Evolutionary conservation across 1,284 basidiomycete genomes (phyloP), one percentile per base, ranked within the genome.

Genomic region (Polyporus tsugae): DNA sequence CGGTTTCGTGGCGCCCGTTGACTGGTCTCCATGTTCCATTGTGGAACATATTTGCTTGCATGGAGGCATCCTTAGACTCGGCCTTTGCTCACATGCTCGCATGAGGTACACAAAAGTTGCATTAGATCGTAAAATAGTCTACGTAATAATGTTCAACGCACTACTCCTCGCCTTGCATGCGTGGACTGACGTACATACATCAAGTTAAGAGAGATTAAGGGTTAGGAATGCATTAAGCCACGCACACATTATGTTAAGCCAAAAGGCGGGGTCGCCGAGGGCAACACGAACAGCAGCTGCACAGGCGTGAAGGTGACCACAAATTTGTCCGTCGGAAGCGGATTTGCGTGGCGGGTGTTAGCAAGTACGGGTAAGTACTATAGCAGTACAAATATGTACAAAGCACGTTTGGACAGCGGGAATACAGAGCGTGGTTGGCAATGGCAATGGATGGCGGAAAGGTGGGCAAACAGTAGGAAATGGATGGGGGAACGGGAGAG

Each of bases 311-410:
- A 35, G 5, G 25, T 39, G 39, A 42, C 5, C n/a, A 41, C 58
- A n/a, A 25, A 13, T 13, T 59, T 59, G 58, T n/a, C 36, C n/a
- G 19, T 58, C 55, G 36, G 36, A 19, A 38, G 55, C 7, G 55
- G 19, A n/a, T 25, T 33, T 39, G n/a, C 52, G 29, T 10, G 22
- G 15, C 25, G 39, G n/a, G 13, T 4, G 38, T 38, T 39, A 41
- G 58, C 22, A 29, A 41, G 36, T 58, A 58, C 35, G 55, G 9
- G 58, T 39, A 60, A 52, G 58, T 67, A 29, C 29, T 29, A 29
- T 29, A 69, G 63, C 36, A 62, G 70, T 73, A 75, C 73, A 73
- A 53, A 53, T 72, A 74, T 73, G 65, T 74, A 75, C 75, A 75
- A 22, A 73, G 73, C 68, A 74, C 70, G 60, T 74, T 68, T 66